Percentiles rank a stretch among this genome's conserved stretches.
Conservation (phyloP, 257 asterid species). For the Solanum appendiculatum region DNA sequence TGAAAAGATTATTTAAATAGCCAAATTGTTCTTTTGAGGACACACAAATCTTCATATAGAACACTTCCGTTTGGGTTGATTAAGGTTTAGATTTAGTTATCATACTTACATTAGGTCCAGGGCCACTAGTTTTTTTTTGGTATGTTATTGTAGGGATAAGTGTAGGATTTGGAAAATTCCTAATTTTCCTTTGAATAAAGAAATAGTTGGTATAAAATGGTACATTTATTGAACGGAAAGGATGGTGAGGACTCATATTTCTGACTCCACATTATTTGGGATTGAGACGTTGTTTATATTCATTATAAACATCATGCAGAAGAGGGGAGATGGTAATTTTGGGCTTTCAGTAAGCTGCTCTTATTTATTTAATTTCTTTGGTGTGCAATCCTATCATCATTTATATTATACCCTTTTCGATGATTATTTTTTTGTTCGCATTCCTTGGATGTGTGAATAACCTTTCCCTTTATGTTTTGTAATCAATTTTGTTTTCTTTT, state of each 20-base stretch:
- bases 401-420: not conserved
- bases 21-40: not conserved
- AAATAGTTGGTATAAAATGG: not conserved
- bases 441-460: not conserved
- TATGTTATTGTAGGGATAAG: not conserved
- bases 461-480: not conserved
- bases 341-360: not conserved
- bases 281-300: not conserved
- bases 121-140: not conserved
- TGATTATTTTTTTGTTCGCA: not conserved
- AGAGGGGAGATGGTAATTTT: not conserved
- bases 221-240: not conserved
- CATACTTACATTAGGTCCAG: not conserved
- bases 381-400: not conserved
- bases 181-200: not conserved
- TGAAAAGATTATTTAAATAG: not conserved
- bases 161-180: not conserved
- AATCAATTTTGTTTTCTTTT: not conserved
- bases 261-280: not conserved
- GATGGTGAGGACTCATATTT: not conserved
- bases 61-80: not conserved
- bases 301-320: not conserved
- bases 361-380: not conserved
- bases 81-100: not conserved
- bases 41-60: not conserved